Conservation (phyloP, 2,329 filamentous ascomycete genomes). For the Apiospora pterosperma region DNA sequence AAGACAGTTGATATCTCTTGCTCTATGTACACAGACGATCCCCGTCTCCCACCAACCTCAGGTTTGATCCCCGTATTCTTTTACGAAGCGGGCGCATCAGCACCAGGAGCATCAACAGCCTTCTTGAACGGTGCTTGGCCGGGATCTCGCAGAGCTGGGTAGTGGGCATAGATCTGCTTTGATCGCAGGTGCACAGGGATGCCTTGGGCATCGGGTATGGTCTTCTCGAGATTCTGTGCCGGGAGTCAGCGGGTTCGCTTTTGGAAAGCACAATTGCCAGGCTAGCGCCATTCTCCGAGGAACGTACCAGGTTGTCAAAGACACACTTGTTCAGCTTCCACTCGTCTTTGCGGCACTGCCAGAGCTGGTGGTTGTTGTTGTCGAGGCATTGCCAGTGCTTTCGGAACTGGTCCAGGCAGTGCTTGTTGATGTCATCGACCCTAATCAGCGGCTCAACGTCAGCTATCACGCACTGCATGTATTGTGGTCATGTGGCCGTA, state of each 20-base stretch:
- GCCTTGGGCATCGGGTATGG: constrained; percentile 69
- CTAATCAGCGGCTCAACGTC: constrained; percentile 40
- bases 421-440: constrained; percentile 91
- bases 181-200: constrained; percentile 72
- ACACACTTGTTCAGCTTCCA: constrained; percentile 93
- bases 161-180: constrained; percentile 59
- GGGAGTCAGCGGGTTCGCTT: not conserved
- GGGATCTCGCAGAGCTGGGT: constrained; percentile 34
- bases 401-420: constrained; percentile 88
- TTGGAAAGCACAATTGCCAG: not conserved
- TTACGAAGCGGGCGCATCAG: constrained; percentile 6
- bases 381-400: constrained; percentile 95
- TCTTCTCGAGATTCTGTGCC: constrained; percentile 73
- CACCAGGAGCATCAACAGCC: constrained; percentile 25
- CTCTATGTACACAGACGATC: constrained; percentile 10
- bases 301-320: constrained; percentile 86
- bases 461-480: constrained; percentile 5
- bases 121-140: constrained; percentile 26
- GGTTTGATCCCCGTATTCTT: not conserved
- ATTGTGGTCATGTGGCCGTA: not conserved
- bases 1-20: constrained; percentile 7
- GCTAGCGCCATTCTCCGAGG: not conserved
- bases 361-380: constrained; percentile 96
- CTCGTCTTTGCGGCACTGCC: constrained; percentile 88
- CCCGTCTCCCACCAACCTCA: not conserved